These are phyloP conservation scores for Thalassiosira sp. DNA, from an alignment of 352 stramenopile genomes.

Conservation along the genomic window DNA sequence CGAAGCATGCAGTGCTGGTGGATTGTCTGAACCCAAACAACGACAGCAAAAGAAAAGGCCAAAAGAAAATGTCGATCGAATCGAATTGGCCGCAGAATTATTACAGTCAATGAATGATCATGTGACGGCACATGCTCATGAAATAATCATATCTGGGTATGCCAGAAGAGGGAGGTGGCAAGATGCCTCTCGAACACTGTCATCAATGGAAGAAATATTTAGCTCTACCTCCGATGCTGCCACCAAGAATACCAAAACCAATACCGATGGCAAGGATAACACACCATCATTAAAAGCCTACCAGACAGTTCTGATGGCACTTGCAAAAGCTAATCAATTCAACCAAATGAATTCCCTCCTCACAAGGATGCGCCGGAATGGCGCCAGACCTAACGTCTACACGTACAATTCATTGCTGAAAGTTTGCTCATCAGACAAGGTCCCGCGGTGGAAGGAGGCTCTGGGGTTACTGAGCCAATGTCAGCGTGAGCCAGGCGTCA, in stretches of 20 bases:
- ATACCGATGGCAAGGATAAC: constrained; percentile 36
- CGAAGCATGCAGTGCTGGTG: constrained; percentile 54
- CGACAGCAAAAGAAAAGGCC: constrained; percentile 4
- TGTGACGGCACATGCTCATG: constrained; percentile 57
- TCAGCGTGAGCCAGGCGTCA: constrained; percentile 58
- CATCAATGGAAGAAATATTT: constrained; percentile 55
- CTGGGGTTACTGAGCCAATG: constrained; percentile 68
- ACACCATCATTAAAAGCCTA: constrained; percentile 53
- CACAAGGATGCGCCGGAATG: constrained; percentile 52
- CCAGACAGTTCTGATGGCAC: constrained; percentile 63
- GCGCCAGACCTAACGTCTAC: constrained; percentile 57
- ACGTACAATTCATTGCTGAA: constrained; percentile 74
- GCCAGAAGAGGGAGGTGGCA: constrained; percentile 57
- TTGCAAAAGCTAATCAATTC: constrained; percentile 54
- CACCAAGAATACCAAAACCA: constrained; percentile 3
- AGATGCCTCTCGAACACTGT: constrained; percentile 56
- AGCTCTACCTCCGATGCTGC: not conserved
- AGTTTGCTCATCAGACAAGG: constrained; percentile 46
- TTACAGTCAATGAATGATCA: constrained; percentile 43
- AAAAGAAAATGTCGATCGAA: constrained; percentile 33
- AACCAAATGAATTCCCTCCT: constrained; percentile 58
- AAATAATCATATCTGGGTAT: constrained; percentile 62
- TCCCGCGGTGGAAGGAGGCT: constrained; percentile 63
- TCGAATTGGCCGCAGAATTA: constrained; percentile 57
- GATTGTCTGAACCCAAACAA: constrained; percentile 9